Percentiles rank a stretch among this genome's conserved stretches.
phyloP scores from a whole-genome alignment of 2,329 filamentous ascomycete species.

The Clathrospora elynae region DNA sequence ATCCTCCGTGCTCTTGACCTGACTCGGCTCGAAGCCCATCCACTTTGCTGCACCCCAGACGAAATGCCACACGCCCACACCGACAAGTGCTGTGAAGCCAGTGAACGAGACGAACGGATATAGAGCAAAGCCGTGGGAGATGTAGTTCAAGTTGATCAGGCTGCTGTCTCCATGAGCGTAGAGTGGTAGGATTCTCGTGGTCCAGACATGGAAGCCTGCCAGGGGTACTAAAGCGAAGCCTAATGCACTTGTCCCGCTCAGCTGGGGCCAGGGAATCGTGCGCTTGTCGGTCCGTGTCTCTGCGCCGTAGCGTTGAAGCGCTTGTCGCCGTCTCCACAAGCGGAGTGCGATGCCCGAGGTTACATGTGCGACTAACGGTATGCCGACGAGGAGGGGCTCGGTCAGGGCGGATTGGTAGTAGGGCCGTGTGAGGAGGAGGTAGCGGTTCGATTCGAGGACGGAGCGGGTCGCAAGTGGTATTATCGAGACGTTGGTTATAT shows the following conservation, averaged over 20 bases:
- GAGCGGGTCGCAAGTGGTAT: conserved; percentile 43
- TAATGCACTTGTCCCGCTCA: conserved; percentile 71
- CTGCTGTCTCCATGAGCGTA: conserved; percentile 81
- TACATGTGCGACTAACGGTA: conserved; percentile 77
- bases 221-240: conserved; percentile 73
- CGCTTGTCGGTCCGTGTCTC: conserved; percentile 61
- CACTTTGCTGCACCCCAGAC: conserved; percentile 86
- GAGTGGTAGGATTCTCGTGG: conserved; percentile 78
- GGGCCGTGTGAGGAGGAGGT: conserved; percentile 87
- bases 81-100: conserved; percentile 72
- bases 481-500: conserved; percentile 55
- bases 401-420: conserved; percentile 81
- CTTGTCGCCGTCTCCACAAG: conserved; percentile 72
- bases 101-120: conserved; percentile 69
- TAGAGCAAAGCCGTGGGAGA: conserved; percentile 81
- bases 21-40: conserved; percentile 67
- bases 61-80: conserved; percentile 74
- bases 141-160: conserved; percentile 81
- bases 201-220: conserved; percentile 71
- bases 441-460: conserved; percentile 76
- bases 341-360: conserved; percentile 77
- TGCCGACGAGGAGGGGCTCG: conserved; percentile 77
- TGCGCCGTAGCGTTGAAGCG: conserved; percentile 75
- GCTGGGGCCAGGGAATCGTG: conserved; percentile 66
- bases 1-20: conserved; percentile 57